Percentiles rank a stretch among this genome's conserved stretches.
Conservation (phyloP, 441 rosid species). For the Erodium moschatum region DNA sequence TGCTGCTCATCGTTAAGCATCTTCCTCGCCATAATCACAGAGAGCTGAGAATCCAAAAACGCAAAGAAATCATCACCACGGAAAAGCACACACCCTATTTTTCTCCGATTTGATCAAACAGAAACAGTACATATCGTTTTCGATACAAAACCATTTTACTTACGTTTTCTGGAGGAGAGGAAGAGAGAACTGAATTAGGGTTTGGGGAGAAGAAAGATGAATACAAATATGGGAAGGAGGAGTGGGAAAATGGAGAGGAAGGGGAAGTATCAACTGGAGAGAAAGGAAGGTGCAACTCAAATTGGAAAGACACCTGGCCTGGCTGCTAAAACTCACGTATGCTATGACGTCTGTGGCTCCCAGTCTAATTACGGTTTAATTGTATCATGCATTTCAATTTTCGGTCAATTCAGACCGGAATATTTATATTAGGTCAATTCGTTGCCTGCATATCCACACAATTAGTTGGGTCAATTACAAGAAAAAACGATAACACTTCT, state of each 20-base stretch:
- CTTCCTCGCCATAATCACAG: slow-evolving; percentile 38
- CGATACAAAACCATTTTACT: neutral
- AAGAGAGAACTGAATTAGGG: neutral
- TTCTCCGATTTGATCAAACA: neutral
- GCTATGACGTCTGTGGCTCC: too few relatives aligned
- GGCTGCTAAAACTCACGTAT: too few relatives aligned
- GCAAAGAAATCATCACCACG: neutral
- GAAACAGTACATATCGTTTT: neutral
- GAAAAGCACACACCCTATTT: neutral
- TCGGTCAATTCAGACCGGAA: too few relatives aligned
- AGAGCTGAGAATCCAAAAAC: slow-evolving; percentile 10
- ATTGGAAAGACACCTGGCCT: too few relatives aligned
- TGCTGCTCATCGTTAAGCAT: slow-evolving; percentile 3
- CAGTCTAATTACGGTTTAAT: too few relatives aligned
- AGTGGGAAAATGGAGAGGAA: neutral
- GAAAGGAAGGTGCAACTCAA: neutral
- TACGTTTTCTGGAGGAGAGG: neutral
- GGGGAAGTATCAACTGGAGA: neutral
- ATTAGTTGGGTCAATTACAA: too few relatives aligned
- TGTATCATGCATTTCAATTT: too few relatives aligned
- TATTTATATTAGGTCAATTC: too few relatives aligned
- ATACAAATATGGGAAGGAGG: neutral
- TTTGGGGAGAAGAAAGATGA: neutral
- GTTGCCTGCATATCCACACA: too few relatives aligned
- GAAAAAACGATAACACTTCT: too few relatives aligned